These are phyloP conservation scores for Omphalotus guepiniiformis DNA, from an alignment of 768 basidiomycete species.

Conservation along the genomic window DNA sequence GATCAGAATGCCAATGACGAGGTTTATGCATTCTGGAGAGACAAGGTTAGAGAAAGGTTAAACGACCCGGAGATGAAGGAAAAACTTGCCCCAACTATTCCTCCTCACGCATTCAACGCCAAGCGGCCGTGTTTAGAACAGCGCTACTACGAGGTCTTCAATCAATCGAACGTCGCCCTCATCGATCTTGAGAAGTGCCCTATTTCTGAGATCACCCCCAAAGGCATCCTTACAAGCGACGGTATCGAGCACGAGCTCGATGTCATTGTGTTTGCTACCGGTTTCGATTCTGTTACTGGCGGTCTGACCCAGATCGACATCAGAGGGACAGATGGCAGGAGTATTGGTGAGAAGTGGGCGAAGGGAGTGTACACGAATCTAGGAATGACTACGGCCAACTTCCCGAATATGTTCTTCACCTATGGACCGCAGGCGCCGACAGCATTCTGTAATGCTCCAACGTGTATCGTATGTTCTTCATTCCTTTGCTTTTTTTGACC, in stretches of 20 bases:
- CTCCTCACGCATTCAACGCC: slow-evolving; percentile 20
- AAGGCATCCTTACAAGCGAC: slow-evolving; percentile 17
- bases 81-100: slow-evolving; percentile 19
- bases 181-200: slow-evolving; percentile 17
- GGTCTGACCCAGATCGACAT: slow-evolving; percentile 20
- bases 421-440: slow-evolving; percentile 21
- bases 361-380: slow-evolving; percentile 20
- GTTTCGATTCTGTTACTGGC: slow-evolving; percentile 23
- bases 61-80: slow-evolving; percentile 17
- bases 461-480: slow-evolving; percentile 15
- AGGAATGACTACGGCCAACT: slow-evolving; percentile 18
- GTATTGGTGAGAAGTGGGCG: slow-evolving; percentile 20
- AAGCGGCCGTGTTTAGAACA: slow-evolving; percentile 21
- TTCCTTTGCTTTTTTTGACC: not conserved
- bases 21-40: slow-evolving; percentile 22
- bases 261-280: slow-evolving; percentile 19
- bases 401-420: slow-evolving; percentile 22
- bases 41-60: slow-evolving; percentile 17
- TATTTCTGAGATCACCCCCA: slow-evolving; percentile 17
- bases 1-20: slow-evolving; percentile 18
- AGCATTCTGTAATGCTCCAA: slow-evolving; percentile 22
- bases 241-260: slow-evolving; percentile 19
- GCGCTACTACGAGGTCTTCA: slow-evolving; percentile 14
- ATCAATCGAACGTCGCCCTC: slow-evolving; percentile 20
- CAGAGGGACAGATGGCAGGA: slow-evolving; percentile 14